Percentiles rank a stretch among this genome's conserved stretches.
These are phyloP conservation scores for Backusella australiensis DNA, from an alignment of 192 early-diverging fungal genomes.

Conservation along the genomic window DNA sequence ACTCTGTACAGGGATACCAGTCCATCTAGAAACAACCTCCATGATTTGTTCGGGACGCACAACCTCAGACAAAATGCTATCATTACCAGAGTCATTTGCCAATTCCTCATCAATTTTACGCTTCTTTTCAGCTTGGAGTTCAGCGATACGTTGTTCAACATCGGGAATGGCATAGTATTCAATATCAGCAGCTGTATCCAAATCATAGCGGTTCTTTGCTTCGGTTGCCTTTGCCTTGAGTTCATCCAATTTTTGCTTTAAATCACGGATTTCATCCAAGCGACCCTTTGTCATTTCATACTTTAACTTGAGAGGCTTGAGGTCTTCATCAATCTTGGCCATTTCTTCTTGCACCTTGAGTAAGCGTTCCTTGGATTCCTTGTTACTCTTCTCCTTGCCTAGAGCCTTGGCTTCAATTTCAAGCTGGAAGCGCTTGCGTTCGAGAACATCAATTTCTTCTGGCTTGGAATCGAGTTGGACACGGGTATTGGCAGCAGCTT, in stretches of 20 bases:
- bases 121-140: conserved; percentile 66
- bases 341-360: conserved; percentile 82
- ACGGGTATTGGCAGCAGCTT: conserved; percentile 93
- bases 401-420: conserved; percentile 96
- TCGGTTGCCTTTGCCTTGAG: conserved; percentile 84
- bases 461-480: conserved; percentile 98
- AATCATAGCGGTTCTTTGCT: conserved; percentile 80
- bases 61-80: conserved; percentile 72
- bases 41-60: conserved; percentile 91
- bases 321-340: conserved; percentile 75
- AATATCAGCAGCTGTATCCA: conserved; percentile 89
- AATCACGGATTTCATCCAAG: conserved; percentile 82
- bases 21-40: conserved; percentile 94
- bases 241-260: conserved; percentile 86
- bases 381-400: conserved; percentile 91
- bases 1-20: conserved; percentile 91
- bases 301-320: conserved; percentile 83
- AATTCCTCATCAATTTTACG: conserved; percentile 57
- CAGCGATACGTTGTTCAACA: conserved; percentile 68
- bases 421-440: conserved; percentile 88
- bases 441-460: conserved; percentile 94
- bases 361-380: conserved; percentile 75
- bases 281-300: conserved; percentile 86
- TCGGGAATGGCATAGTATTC: conserved; percentile 95
- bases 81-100: conserved; percentile 43